Percentiles rank a stretch among this genome's conserved stretches.
phyloP scores from a whole-genome alignment of 2,329 filamentous ascomycete species.

The Pseudopithomyces maydicus region DNA sequence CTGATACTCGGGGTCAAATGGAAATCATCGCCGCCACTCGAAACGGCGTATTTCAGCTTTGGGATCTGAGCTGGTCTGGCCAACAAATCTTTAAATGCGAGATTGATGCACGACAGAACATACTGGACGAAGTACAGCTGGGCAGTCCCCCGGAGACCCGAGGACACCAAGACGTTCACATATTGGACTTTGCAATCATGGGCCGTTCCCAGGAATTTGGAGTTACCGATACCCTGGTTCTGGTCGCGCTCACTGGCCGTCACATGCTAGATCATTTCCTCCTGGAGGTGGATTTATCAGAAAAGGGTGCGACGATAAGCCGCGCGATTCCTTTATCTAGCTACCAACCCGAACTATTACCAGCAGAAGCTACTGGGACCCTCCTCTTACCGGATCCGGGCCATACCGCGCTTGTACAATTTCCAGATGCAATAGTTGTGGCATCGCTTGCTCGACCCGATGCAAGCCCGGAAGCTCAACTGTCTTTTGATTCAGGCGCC shows the following conservation, averaged over 20 bases:
- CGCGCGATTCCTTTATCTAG: conserved; percentile 70
- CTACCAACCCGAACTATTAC: conserved; percentile 49
- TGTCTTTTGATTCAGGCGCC: conserved; percentile 55
- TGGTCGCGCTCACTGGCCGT: conserved; percentile 38
- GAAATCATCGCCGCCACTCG: conserved; percentile 80
- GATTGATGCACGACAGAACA: conserved; percentile 68
- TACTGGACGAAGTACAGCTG: conserved; percentile 67
- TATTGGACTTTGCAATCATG: conserved; percentile 80
- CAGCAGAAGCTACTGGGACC: conserved; percentile 46
- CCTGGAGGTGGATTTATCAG: conserved; percentile 70
- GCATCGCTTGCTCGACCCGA: conserved; percentile 71
- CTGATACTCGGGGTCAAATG: conserved; percentile 77
- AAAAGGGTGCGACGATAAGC: conserved; percentile 60
- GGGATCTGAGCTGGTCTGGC: conserved; percentile 88
- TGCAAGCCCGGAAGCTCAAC: conserved; percentile 76
- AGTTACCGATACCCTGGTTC: conserved; percentile 31
- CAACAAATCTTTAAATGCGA: conserved; percentile 77
- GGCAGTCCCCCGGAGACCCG: conserved; percentile 55
- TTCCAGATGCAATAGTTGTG: conserved; percentile 77
- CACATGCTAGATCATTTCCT: conserved; percentile 67
- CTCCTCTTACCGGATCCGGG: conserved; percentile 79
- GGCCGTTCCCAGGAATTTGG: conserved; percentile 42
- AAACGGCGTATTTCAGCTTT: conserved; percentile 78
- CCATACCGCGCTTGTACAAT: conserved; percentile 80
- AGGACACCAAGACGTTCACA: conserved; percentile 65